Evolutionary conservation across 2,329 filamentous ascomycete species (phyloP), one percentile per base, ranked within the genome.

Genomic region (Apiospora saccharicola): DNA sequence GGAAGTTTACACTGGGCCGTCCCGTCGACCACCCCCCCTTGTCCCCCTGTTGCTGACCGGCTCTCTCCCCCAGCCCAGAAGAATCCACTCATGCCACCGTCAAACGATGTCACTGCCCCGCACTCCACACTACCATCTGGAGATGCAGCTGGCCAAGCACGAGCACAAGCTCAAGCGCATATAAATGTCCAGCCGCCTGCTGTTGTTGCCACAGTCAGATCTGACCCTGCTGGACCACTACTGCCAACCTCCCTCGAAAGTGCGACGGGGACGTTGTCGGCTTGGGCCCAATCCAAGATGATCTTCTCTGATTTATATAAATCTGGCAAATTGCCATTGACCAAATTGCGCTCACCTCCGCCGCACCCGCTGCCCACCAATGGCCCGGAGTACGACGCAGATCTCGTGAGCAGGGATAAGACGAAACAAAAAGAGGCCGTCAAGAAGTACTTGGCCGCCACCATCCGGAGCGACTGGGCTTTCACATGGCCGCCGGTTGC

Each of bases 391-490:
- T 88, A 90, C 76, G 88, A 91, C 73, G 85, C 88, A 26, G 90
- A 92, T 77, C 84, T 92, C 7, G 80, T 90, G 69, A 91, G 88
- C 79, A 87, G 85, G 77, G 90, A 92, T 78, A 91, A 91, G 79
- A 74, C 80, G 37, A 90, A 87, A 81, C 89, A 91, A 76, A 92
- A 91, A 78, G 88, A 90, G 53, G 90, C 90, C 16, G 87, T 92
- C 47, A 88, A 84, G 77, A 86, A 83, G 69, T 88, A 87, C 75
- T 81, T 92, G 1, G 80, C 83, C 3, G 84, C 86, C 30, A 89
- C 86, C 75, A 82, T 92, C 53, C 87, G 85, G 73, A 86, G 85
- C 73, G 90, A 91, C 77, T 92, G 90, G 90, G 81, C 83, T 0
- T 92, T 90, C 77, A 75, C 82, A 46, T 91, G 90, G 90, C 87